Conservation (phyloP, 1,284 basidiomycete species). For the Trametes pubescens region DNA sequence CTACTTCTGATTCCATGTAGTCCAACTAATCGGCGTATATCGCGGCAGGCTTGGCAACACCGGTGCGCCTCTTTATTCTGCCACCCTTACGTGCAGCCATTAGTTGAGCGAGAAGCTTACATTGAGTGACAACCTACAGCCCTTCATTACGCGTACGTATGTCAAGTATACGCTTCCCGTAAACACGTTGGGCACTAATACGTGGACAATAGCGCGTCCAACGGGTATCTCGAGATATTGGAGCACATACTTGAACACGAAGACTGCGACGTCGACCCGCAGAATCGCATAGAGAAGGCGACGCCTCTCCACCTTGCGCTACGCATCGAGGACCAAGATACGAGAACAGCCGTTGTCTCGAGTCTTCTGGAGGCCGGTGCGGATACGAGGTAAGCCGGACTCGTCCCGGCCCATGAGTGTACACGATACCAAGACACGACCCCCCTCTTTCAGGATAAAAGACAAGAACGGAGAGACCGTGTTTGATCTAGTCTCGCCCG, state of each 20-base stretch:
- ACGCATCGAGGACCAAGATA: slow-evolving; percentile 65
- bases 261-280: slow-evolving; percentile 84
- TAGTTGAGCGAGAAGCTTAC: slow-evolving; percentile 6
- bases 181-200: neutral
- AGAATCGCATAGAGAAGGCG: slow-evolving; percentile 76
- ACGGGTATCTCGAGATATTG: slow-evolving; percentile 70
- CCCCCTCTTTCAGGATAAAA: slow-evolving; percentile 62
- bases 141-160: slow-evolving; percentile 81
- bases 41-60: slow-evolving; percentile 74
- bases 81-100: neutral
- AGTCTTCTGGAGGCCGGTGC: slow-evolving; percentile 82
- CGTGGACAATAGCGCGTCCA: slow-evolving; percentile 49
- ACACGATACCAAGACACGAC: neutral
- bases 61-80: slow-evolving; percentile 48
- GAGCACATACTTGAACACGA: slow-evolving; percentile 80
- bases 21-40: neutral
- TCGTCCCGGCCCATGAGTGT: neutral
- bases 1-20: neutral
- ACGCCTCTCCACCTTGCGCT: slow-evolving; percentile 89
- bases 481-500: slow-evolving; percentile 62
- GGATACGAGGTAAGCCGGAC: slow-evolving; percentile 64
- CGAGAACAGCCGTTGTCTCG: slow-evolving; percentile 63
- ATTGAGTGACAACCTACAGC: slow-evolving; percentile 51
- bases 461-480: slow-evolving; percentile 74
- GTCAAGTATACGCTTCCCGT: slow-evolving; percentile 14